Evolutionary conservation across 352 stramenopile genomes (phyloP), one percentile per base, ranked within the genome.

Genomic region (Phytophthora nicotianae): DNA sequence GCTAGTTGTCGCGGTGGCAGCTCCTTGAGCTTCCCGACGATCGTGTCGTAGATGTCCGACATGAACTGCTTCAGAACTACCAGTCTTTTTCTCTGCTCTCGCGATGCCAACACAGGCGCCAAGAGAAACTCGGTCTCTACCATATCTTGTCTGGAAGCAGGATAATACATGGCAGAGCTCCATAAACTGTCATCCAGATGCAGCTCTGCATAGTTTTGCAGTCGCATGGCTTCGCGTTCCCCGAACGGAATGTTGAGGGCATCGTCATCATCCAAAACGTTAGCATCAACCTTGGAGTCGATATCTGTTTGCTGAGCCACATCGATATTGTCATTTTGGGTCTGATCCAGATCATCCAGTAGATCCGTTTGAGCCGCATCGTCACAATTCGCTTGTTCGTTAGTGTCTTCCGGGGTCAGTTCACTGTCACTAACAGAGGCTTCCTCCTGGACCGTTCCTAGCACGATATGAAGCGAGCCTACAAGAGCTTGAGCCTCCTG

Each of bases 11-110:
- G 21, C 1, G 47, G 32, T 8, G 68, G 62, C 20, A 83, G 32
- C 9, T 86, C 77, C n/a, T 68, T 62, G 24, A 90, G 35, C 2
- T 72, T 77, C 0, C 79, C 79, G 1, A 90, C 66, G 14, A 91
- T 68, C 1, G 74, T 85, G 48, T 88, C 83, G 65, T 91, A 91
- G 2, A 88, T 77, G 48, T 89, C 78, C 13, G 62, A 70, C 29
- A 90, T 91, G 40, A 90, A 86, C 47, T 90, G 83, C 57, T 90
- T 91, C 20, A 90, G 58, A 43, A 62, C 49, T 0, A 77, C 72
- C 16, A 85, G 38, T 5, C 70, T 50, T 60, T 86, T 89, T 17
- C 68, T 68, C n/a, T 78, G 72, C 8, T 91, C 79, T 26, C 68
- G 69, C 5, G 78, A 81, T 11, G 75, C 42, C 1, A 74, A 45